A percentile compares a stretch with the other conserved stretches of the same genome.
Conservation (phyloP, 1,139 yeast genomes). For the Blastobotrys indianensis region DNA sequence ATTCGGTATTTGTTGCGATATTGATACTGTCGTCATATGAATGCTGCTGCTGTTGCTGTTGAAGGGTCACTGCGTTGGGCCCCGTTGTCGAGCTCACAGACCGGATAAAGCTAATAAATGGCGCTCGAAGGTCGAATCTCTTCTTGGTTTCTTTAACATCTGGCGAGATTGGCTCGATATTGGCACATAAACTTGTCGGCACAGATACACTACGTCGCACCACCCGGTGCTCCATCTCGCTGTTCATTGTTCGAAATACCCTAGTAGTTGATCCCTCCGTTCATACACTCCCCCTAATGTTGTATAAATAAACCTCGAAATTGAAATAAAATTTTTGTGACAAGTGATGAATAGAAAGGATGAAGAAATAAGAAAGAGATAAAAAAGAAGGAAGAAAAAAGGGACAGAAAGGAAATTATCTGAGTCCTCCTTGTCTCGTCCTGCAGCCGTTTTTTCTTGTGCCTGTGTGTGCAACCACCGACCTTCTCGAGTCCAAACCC, state of each 20-base stretch:
- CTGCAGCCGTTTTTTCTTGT: too few relatives aligned
- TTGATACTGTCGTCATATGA: neutral
- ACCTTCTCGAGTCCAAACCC: too few relatives aligned
- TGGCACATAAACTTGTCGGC: conserved; percentile 5
- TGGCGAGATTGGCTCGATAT: neutral
- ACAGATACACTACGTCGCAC: conserved; percentile 12
- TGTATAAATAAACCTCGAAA: neutral
- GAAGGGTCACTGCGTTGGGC: neutral
- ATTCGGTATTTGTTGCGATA: too few relatives aligned
- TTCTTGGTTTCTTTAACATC: neutral
- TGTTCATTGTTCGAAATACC: neutral
- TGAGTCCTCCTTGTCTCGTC: too few relatives aligned
- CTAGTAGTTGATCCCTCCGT: neutral
- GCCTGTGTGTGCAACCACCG: too few relatives aligned
- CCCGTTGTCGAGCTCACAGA: neutral
- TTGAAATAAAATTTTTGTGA: neutral
- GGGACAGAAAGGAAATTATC: neutral
- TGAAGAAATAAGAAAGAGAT: neutral
- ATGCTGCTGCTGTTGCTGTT: neutral
- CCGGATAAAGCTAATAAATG: conserved; percentile 6
- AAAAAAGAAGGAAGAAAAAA: neutral
- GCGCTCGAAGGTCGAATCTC: conserved; percentile 1
- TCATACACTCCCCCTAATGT: neutral
- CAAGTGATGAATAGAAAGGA: neutral
- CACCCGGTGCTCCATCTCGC: neutral